Evolutionary conservation across 2,329 filamentous ascomycete genomes (phyloP), one percentile per base, ranked within the genome.

Genomic region (Fusarium redolens): DNA sequence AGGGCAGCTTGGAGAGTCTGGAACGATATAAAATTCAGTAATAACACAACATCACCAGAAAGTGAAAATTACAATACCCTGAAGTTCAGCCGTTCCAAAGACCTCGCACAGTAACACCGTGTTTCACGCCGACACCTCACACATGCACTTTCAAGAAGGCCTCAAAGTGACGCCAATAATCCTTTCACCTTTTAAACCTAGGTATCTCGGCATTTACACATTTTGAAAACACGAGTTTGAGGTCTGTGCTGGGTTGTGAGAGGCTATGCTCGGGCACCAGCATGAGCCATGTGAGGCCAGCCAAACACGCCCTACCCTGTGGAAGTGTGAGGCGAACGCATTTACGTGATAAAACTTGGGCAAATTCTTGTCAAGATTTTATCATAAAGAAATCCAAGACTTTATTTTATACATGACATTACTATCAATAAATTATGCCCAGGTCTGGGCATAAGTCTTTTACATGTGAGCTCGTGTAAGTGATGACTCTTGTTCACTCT

Each of bases 281-380:
- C 43, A 25, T 55, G 48, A 54, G 37, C 47, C 47, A n/a, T 69
- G 59, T 52, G 55, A 68, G 52, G 60, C 47, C 22, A 58, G 20
- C 38, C 20, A 35, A 37, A 20, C 30, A 30, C 18, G 28, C 12
- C 37, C 43, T 68, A 68, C 56, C 65, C 65, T 68, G 48, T 50
- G 14, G 37, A 22, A 41, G 15, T 14, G 28, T 25, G 50, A 55
- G n/a, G 48, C 47, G 20, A 55, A 14, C 22, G 20, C 13, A 17
- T 13, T 35, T 17, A 28, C 18, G n/a, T n/a, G 15, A 35, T 15
- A 47, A 25, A 35, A 28, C n/a, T 10, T 7, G 6, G 9, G 13
- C 31, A 25, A 28, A 30, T 15, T 20, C 17, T 20, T 33, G 50
- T 33, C 17, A 14, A 14, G 13, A 5, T 28, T 9, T 10, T 41